Evolutionary conservation across 495 filamentous ascomycete genomes (phyloP), one percentile per base, ranked within the genome.

Genomic region (Friedmanniomyces endolithicus): DNA sequence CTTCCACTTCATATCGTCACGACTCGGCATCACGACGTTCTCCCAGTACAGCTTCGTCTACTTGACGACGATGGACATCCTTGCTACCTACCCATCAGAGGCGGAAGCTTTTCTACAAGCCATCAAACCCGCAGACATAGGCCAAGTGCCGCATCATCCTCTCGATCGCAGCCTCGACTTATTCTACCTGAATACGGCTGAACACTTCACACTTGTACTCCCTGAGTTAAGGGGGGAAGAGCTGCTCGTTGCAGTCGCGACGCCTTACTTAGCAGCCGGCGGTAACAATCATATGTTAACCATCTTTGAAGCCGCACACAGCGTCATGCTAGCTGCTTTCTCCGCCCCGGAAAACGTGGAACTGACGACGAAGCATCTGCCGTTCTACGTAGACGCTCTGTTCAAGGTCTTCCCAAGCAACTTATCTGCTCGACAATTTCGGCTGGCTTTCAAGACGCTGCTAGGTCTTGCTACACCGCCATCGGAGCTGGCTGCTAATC

Each of bases 221-320:
- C 70, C 85, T 0, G 75, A 83, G 1, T 63, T 72, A 9, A 73
- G 76, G 19, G 85, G 79, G 63, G 87, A 94, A 59, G 73, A 83
- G 12, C 71, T 95, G 1, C 76, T 95, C 27, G 71, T 95, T 39
- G 74, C 80, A 14, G 81, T 86, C 2, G 84, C 86, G 20, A 76
- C 78, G 9, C 80, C 86, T 4, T 95, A 97, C 67, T 79, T 97
- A 11, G 77, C 80, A 31, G 75, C 85, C 22, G 74, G 74, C 29
- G 73, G 77, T 27, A 76, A 87, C 63, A 72, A 74, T 50, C 68
- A 78, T 57, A 73, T 90, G 43, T 65, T 77, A 48, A 52, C 69
- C 58, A 84, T 94, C 4, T 96, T 96, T 63, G 92, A 98, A 71
- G 81, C 92, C 0, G 89, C 90, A 9, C 94, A 98, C 70, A 86